Percentiles rank a stretch among this genome's conserved stretches.
phyloP scores from a whole-genome alignment of 257 asterid genomes.

The Striga asiatica region DNA sequence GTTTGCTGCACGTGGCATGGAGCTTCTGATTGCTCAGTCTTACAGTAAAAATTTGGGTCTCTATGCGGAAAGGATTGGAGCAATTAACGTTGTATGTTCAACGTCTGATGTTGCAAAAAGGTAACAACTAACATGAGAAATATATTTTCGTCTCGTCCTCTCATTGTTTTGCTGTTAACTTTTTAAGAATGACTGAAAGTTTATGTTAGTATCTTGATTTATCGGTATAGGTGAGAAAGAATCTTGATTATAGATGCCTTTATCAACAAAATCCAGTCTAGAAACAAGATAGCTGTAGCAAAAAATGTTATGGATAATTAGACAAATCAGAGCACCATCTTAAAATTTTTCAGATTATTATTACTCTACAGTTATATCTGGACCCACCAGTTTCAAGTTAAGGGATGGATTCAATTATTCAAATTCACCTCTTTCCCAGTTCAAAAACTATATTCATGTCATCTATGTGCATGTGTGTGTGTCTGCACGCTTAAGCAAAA shows the following conservation, averaged over 20 bases:
- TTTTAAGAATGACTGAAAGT: not conserved
- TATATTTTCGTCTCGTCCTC: too few species aligned
- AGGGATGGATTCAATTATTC: too few species aligned
- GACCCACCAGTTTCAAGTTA: too few species aligned
- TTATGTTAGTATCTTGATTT: not conserved
- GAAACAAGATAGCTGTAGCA: not conserved
- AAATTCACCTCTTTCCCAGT: too few species aligned
- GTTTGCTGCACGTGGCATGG: conserved; percentile 94
- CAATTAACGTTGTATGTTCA: conserved; percentile 81
- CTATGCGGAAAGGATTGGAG: conserved; percentile 94
- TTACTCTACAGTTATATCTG: too few species aligned
- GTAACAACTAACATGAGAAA: conserved; percentile 24
- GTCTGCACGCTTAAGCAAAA: too few species aligned
- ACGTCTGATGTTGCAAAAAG: conserved; percentile 72
- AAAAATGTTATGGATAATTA: too few species aligned
- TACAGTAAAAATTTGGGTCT: conserved; percentile 92
- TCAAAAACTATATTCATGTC: too few species aligned
- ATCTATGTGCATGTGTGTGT: too few species aligned
- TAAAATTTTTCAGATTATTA: too few species aligned
- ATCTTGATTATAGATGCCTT: not conserved
- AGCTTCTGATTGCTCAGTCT: conserved; percentile 87
- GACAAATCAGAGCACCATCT: too few species aligned
- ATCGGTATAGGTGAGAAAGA: not conserved
- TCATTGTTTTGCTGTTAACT: conserved; percentile 1
- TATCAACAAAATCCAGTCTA: not conserved